Conservation (phyloP, 1,139 yeast genomes). For the Geotrichum europaeum region DNA sequence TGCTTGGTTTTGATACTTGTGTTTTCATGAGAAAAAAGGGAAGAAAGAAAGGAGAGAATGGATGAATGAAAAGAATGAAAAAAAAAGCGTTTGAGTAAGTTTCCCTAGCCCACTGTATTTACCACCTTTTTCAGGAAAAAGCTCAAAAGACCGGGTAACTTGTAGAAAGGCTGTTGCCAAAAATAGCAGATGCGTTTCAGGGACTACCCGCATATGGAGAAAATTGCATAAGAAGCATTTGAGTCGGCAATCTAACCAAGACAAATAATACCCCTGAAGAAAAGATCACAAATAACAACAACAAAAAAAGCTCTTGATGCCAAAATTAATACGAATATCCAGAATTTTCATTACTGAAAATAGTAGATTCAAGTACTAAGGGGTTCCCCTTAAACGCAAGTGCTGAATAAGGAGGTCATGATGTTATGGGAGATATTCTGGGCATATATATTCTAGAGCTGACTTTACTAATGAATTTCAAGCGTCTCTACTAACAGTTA, state of each 20-base stretch:
- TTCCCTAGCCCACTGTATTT: not conserved
- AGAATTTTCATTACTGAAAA: no score
- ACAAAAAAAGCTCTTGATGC: no score
- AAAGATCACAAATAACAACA: not conserved
- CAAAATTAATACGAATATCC: no score
- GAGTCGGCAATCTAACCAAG: no score
- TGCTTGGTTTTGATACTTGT: not conserved
- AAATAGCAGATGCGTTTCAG: not conserved
- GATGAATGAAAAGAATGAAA: not conserved
- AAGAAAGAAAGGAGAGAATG: not conserved
- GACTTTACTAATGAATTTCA: no score
- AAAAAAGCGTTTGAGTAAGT: not conserved
- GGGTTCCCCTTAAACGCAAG: no score
- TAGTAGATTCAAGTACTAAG: no score
- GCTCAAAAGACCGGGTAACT: not conserved
- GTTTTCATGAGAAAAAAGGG: not conserved
- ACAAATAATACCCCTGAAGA: no score
- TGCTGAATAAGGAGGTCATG: no score
- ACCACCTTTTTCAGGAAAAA: not conserved
- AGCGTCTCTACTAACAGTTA: no score
- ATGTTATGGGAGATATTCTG: no score
- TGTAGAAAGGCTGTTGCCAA: not conserved
- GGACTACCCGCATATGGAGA: not conserved
- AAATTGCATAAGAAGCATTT: not conserved
- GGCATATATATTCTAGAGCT: no score